Evolutionary conservation across 805 yeast species (phyloP).

Genomic region (Saccharomyces paradoxus): DNA sequence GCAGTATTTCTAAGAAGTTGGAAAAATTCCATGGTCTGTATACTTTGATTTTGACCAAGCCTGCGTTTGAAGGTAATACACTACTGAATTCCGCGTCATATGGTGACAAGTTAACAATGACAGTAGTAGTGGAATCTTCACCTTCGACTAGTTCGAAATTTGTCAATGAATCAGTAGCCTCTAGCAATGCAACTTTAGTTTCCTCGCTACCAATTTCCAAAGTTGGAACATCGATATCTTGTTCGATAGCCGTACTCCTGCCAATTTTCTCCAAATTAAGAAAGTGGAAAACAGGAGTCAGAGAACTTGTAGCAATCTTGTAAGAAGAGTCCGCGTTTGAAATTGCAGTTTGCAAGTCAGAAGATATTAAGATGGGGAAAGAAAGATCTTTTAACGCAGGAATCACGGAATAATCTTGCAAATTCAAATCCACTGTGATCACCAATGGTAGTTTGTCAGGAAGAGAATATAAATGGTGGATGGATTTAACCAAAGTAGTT

Average conservation of each 20-base stretch:
- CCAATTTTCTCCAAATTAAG: conserved; percentile 26
- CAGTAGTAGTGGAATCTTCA: conserved; percentile 39
- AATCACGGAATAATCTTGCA: conserved; percentile 58
- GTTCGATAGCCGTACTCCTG: conserved; percentile 18
- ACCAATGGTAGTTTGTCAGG: conserved; percentile 37
- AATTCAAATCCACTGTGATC: conserved; percentile 51
- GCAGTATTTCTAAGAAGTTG: conserved; percentile 43
- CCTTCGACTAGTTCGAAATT: conserved; percentile 27
- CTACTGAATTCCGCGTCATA: conserved; percentile 37
- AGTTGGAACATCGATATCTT: conserved; percentile 11
- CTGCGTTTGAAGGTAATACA: conserved; percentile 27
- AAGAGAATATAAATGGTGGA: conserved; percentile 49
- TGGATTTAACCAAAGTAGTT: conserved; percentile 42
- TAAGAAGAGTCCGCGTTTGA: conserved; percentile 52
- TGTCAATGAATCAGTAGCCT: conserved; percentile 26
- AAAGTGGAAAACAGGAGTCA: conserved; percentile 65
- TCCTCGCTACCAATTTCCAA: conserved; percentile 3
- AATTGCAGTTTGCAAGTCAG: conserved; percentile 43
- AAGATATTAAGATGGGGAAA: conserved; percentile 60
- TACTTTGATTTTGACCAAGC: conserved; percentile 48
- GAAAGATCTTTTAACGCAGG: conserved; percentile 69
- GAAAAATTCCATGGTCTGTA: conserved; percentile 66
- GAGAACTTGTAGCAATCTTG: conserved; percentile 41
- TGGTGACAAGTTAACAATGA: conserved; percentile 59
- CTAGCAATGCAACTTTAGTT: conserved; percentile 10